Evolutionary conservation across 2,329 filamentous ascomycete species (phyloP).

Genomic region (Beauveria pseudobassiana): DNA sequence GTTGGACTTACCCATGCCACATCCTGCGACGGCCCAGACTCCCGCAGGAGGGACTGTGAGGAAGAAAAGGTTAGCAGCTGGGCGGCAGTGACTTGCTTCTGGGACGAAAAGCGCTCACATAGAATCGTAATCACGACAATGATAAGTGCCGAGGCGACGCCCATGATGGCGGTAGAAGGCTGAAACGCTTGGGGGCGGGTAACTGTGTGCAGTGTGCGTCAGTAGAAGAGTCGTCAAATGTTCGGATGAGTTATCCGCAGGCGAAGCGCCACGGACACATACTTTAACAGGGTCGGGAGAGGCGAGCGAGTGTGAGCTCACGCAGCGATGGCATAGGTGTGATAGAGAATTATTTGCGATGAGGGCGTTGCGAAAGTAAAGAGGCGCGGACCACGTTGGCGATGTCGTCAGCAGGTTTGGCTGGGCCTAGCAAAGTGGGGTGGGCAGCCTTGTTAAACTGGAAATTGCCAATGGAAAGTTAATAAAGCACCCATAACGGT

Average conservation of each 20-base stretch:
- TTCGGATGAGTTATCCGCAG: too few species aligned
- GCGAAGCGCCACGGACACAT: neutral
- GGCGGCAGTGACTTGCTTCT: neutral
- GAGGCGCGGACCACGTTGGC: neutral
- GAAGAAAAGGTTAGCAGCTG: slow-evolving; percentile 16
- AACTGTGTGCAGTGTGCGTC: neutral
- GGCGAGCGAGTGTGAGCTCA: too few species aligned
- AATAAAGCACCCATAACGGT: too few species aligned
- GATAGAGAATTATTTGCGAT: neutral
- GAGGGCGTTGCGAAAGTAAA: neutral
- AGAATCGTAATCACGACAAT: slow-evolving; percentile 46
- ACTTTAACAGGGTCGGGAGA: neutral
- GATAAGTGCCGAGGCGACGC: slow-evolving; percentile 39
- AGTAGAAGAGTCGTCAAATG: neutral
- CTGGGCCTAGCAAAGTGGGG: neutral
- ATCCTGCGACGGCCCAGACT: slow-evolving; percentile 57
- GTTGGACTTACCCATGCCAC: slow-evolving; percentile 42
- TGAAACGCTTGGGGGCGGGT: slow-evolving; percentile 5
- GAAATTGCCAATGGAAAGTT: neutral
- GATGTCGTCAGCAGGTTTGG: slow-evolving; percentile 8
- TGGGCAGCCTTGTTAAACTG: slow-evolving; percentile 5
- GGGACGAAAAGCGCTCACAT: slow-evolving; percentile 30
- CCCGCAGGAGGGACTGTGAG: slow-evolving; percentile 57
- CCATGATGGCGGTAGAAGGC: slow-evolving; percentile 33
- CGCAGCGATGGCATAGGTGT: neutral